Evolutionary conservation across 169 alveolate species (phyloP), one percentile per base, ranked within the genome.

Genomic region (Eimeria sp.): DNA sequence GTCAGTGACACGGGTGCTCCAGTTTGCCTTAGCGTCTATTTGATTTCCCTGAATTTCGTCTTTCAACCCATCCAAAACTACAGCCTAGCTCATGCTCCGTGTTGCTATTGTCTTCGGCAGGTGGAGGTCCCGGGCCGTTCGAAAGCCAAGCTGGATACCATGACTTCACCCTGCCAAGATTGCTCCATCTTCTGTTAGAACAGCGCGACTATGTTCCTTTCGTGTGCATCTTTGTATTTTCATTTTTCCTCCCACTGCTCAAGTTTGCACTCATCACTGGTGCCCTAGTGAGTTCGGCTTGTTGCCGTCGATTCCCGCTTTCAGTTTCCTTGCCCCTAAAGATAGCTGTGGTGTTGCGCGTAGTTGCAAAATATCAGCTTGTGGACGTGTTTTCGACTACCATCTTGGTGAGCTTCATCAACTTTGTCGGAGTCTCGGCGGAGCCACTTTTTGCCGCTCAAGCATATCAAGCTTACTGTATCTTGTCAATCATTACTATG

Each of bases 311-410:
- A 43, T 25, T 75, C 30, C 27, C 87, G 20, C 30, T 27, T 40
- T 65, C 72, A 40, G 95, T 20, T n/a, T 25, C 72, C 20, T 43
- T 70, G n/a, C 73, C 95, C 87, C 87, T 89, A 9, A 70, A 61
- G 40, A 78, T 65, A 27, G 25, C 57, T 67, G 49, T 30, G 34
- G 75, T 58, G 47, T 63, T 92, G 45, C 90, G 47, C 30, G 73
- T 92, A 43, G 14, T 92, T 5, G 67, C 80, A 11, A 92, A 92
- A 43, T 92, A 92, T 61, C 95, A 92, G 95, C 82, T 92, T 47
- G 95, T 92, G 47, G 84, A 92, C 67, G 95, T 76, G 43, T 92
- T 75, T 72, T 73, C 89, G 22, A 63, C 54, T n/a, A n/a, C 61
- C 34, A 40, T 92, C 57, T 65, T 92, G 83, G 61, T 78, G 63